Evolutionary conservation across 2,329 filamentous ascomycete species (phyloP), one percentile per base, ranked within the genome.

Genomic region (Colletotrichum zoysiae): DNA sequence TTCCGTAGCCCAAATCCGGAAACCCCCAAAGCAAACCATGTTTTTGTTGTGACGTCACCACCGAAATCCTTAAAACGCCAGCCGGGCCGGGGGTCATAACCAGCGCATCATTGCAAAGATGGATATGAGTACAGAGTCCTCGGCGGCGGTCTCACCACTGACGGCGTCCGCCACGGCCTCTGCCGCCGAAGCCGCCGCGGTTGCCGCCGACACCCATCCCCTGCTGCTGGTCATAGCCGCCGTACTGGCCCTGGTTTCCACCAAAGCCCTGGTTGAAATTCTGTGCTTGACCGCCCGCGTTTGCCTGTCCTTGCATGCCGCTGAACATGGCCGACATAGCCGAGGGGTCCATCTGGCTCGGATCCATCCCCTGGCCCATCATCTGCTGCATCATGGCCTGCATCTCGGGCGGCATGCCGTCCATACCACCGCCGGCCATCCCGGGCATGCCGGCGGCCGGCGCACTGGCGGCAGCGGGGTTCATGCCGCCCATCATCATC

Each of bases 301-400:
- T 81, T 20, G 82, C 85, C 12, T 79, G 78, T 62, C 83, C 84
- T 76, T 89, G 87, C 86, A 89, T 89, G 42, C 86, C 85, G 0
- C 85, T 83, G 76, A 90, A 91, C 88, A 91, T 90, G 77, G 86
- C 84, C 18, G 84, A 84, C 83, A 90, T 87, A 70, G 87, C 80
- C 42, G 82, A 83, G 48, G 88, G 86, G 73, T 92, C 90, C 88
- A 92, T 91, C 80, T 91, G 89, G 73, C 85, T 89, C 51, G 89
- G 89, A 74, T 92, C 90, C 83, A 91, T 89, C 30, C 89, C 90
- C 0, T 85, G 84, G 0, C 87, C 85, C 87, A 91, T 91, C 89
- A 92, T 91, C 79, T 91, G 89, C 79, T 91, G 89, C 88, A 92
- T 90, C 87, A 91, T 90, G 57, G 85, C 84, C 78, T 91, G 89